Base-by-base conservation (phyloP, 768 basidiomycete genomes). In the Lactarius quietus region DNA sequence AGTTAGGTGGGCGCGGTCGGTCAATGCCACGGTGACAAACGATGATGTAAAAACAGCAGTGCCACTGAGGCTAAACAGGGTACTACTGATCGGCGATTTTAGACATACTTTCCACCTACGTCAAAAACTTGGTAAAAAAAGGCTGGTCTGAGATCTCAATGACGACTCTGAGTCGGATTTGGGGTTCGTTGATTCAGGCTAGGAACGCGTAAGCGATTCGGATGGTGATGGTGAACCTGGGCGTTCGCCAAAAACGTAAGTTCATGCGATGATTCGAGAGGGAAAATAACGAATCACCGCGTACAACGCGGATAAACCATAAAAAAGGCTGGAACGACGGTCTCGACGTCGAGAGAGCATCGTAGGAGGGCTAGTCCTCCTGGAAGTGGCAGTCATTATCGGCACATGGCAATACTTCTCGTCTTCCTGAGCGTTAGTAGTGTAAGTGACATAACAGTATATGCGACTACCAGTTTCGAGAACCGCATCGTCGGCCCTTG, bases 321-420 rank as follows among this genome's bases (percentile, higher is more conserved):
- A n/a, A 26, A 26, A 8, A 18, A 45, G 52, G 31, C 58, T 17
- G 59, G 52, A 64, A 59, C 41, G 29, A 64, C 3, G 63, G 57
- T 54, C 58, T 35, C 31, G 63, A 58, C 29, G 36, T 20, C n/a
- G 57, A 39, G 10, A 58, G n/a, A 14, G 31, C 29, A 36, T 23
- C 31, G 12, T 35, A 8, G 41, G 18, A 23, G 23, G 57, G 8
- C 10, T 52, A 6, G 20, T 64, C 51, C 57, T 41, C 39, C 51
- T 29, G 12, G 35, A 59, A 64, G 52, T 35, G 41, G 20, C 28
- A 43, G 39, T 54, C 12, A 8, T 23, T 58, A 43, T 35, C 57
- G 20, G 29, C 39, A 26, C 36, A 29, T n/a, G 12, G 12, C 20
- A 8, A 55, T n/a, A 14, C 29, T 56, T 57, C 20, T 54, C 12